phyloP scores from a whole-genome alignment of 352 stramenopile genomes.

The Plasmopara muralis region DNA sequence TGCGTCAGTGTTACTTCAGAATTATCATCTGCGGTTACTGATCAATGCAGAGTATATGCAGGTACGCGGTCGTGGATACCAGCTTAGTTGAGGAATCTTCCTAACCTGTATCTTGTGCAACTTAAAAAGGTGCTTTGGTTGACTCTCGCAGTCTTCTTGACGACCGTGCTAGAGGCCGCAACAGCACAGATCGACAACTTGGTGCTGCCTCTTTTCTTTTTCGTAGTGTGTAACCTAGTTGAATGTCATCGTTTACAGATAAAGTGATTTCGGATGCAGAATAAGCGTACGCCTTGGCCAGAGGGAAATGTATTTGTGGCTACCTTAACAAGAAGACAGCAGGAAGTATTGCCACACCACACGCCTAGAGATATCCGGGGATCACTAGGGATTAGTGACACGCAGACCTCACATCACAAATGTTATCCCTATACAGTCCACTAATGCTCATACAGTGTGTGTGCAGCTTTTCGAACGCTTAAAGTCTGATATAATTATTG shows the following conservation, averaged over 20 bases:
- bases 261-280: no score
- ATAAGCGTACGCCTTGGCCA: no score
- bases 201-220: conserved; percentile 69
- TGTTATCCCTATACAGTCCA: no score
- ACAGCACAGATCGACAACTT: conserved; percentile 83
- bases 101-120: background rate
- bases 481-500: no score
- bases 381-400: no score
- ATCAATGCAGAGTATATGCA: conserved; percentile 24
- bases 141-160: conserved; percentile 33
- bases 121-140: conserved; percentile 7
- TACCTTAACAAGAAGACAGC: no score
- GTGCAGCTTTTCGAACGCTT: no score
- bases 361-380: no score
- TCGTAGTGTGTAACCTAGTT: conserved; percentile 44
- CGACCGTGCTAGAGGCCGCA: conserved; percentile 54
- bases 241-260: conserved; percentile 20
- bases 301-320: no score
- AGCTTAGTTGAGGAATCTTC: background rate
- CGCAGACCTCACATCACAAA: no score
- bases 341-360: no score
- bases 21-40: conserved; percentile 24
- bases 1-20: conserved; percentile 44
- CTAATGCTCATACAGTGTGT: no score
- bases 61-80: conserved; percentile 17